Conservation (phyloP, 1,284 basidiomycete genomes). For the Amylostereum chailletii region DNA sequence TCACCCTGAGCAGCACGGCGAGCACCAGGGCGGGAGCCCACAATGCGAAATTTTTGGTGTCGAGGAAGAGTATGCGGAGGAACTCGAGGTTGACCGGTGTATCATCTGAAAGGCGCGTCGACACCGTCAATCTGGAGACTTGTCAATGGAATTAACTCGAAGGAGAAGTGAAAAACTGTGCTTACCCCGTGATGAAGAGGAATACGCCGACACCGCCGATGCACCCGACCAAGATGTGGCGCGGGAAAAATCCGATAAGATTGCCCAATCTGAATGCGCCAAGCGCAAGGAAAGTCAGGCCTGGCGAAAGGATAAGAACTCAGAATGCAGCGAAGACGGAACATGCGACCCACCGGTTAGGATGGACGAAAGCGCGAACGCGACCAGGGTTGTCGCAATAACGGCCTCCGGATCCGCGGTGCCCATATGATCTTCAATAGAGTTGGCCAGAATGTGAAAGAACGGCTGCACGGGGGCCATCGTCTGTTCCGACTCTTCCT, state of each 20-base stretch:
- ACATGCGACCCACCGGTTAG: slow-evolving; percentile 61
- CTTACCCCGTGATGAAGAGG: slow-evolving; percentile 79
- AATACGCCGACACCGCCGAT: slow-evolving; percentile 97
- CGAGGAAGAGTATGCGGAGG: slow-evolving; percentile 54
- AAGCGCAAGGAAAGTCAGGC: slow-evolving; percentile 80
- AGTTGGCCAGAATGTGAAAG: slow-evolving; percentile 85
- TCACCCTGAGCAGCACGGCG: slow-evolving; percentile 72
- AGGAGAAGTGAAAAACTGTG: slow-evolving; percentile 4
- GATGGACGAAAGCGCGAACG: slow-evolving; percentile 86
- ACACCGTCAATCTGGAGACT: slow-evolving; percentile 63
- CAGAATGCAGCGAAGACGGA: slow-evolving; percentile 1
- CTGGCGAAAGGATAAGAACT: slow-evolving; percentile 23
- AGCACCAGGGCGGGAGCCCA: slow-evolving; percentile 76
- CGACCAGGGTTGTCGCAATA: slow-evolving; percentile 85
- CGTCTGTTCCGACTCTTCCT: too few relatives aligned
- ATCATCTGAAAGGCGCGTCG: slow-evolving; percentile 78
- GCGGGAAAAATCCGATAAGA: slow-evolving; percentile 92
- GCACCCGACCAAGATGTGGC: slow-evolving; percentile 92
- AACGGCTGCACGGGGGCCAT: slow-evolving; percentile 58
- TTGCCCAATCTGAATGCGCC: slow-evolving; percentile 80
- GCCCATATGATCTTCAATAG: slow-evolving; percentile 70
- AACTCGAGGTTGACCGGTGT: slow-evolving; percentile 55
- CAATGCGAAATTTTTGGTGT: slow-evolving; percentile 53
- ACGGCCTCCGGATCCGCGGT: slow-evolving; percentile 64
- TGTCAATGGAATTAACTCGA: background rate